Evolutionary conservation across 352 stramenopile genomes (phyloP), one percentile per base, ranked within the genome.

Genomic region (Phytophthora kernoviae): DNA sequence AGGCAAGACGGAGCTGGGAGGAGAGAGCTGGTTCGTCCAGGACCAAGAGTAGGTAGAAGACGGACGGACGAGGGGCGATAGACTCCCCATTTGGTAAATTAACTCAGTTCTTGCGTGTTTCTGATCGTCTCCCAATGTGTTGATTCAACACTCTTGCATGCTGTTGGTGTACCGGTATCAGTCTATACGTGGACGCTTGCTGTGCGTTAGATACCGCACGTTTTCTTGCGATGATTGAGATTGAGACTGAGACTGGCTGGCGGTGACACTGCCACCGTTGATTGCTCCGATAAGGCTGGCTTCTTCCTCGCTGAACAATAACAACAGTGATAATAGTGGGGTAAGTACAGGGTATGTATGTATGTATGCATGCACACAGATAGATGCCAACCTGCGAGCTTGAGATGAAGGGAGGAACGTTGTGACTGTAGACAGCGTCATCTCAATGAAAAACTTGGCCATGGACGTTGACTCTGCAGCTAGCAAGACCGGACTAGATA

Each of bases 401-500:
- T 93, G 83, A 17, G 83, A 62, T 41, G 67, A 70, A n/a, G 84
- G 79, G 2, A 92, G 59, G 59, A 93, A 91, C 18, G 80, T 90
- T n/a, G 82, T 88, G 39, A 93, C 71, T 0, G 87, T 95, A 14
- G 87, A 93, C 11, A 95, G 68, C n/a, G 81, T 92, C 54, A 93
- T 68, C 63, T 95, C 82, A 21, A 90, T 67, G n/a, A 69, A 71
- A 34, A 91, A 84, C 56, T 84, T 88, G 26, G 83, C 81, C 52
- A 82, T 62, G 7, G 82, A 76, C 21, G 84, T 87, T 21, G 84
- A 92, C 46, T 95, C 79, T 2, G 87, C 80, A 11, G 71, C 71
- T 41, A 93, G 84, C 11, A 93, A 51, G 24, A 95, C 80, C 10
- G 87, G 87, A 27, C 87, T 93, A 34, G 11, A 53, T 46, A 15